These are phyloP conservation scores for Xylaria sp. DNA, from an alignment of 2,329 filamentous ascomycete species.

Conservation along the genomic window DNA sequence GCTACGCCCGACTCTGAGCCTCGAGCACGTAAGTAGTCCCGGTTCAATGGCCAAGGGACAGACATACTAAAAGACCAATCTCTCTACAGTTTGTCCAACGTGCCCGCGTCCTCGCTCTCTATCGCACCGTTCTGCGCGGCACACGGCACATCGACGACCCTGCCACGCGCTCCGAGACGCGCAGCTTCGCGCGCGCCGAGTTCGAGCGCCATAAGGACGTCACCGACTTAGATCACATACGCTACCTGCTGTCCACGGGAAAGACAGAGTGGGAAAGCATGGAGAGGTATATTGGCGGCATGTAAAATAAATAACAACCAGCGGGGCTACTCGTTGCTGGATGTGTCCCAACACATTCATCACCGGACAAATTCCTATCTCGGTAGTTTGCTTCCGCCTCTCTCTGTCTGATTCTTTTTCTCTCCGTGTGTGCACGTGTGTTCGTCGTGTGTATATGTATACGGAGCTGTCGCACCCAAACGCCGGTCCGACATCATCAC, in stretches of 20 bases:
- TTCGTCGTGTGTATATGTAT: slow-evolving; percentile 5
- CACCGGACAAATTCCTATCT: slow-evolving; percentile 13
- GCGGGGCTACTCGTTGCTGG: background rate
- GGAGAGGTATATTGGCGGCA: slow-evolving; percentile 65
- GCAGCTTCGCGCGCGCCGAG: slow-evolving; percentile 67
- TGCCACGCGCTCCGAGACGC: slow-evolving; percentile 64
- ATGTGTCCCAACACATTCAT: background rate
- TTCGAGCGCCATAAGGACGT: slow-evolving; percentile 69
- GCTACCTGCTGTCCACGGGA: slow-evolving; percentile 71
- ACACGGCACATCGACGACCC: slow-evolving; percentile 64
- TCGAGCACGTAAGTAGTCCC: slow-evolving; percentile 65
- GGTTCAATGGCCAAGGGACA: background rate
- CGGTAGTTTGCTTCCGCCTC: slow-evolving; percentile 2
- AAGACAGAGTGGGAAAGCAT: slow-evolving; percentile 74
- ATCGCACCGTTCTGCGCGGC: slow-evolving; percentile 67
- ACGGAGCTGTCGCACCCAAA: slow-evolving; percentile 2
- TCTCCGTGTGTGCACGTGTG: background rate
- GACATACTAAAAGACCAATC: slow-evolving; percentile 17
- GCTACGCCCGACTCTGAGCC: slow-evolving; percentile 60
- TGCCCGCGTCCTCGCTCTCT: slow-evolving; percentile 65
- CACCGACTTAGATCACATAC: slow-evolving; percentile 67
- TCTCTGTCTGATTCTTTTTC: background rate
- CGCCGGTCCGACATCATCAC: slow-evolving; percentile 10
- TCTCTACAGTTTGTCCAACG: slow-evolving; percentile 67
- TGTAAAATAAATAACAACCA: slow-evolving; percentile 47